Evolutionary conservation across 495 filamentous ascomycete species (phyloP), one percentile per base, ranked within the genome.

Genomic region (Rhypophila decipiens): DNA sequence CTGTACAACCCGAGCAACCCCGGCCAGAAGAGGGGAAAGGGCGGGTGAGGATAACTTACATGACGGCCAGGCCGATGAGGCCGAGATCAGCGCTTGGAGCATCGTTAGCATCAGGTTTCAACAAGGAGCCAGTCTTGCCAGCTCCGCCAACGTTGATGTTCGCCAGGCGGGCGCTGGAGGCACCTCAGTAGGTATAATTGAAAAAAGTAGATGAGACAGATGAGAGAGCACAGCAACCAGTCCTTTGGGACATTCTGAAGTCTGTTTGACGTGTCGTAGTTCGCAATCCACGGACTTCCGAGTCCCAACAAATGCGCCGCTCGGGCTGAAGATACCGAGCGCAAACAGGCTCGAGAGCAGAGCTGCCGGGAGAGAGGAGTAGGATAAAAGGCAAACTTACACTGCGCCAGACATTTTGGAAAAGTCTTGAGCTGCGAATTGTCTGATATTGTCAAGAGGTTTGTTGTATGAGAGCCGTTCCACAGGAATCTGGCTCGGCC

Each of bases 31-130:
- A 39, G 20, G 33, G 40, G 41, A 49, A n/a, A 11, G 13, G 42
- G 47, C 39, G 24, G 17, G 17, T 42, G 46, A 42, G 21, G 19
- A 24, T 21, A 58, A 70, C 75, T 65, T 74, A 80, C 93, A 98
- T 97, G 64, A 98, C 91, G 72, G 94, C 93, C 78, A 98, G 80
- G 85, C 93, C 93, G 72, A 98, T 97, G 66, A 98, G 89, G 80
- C 93, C 93, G 75, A 98, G 90, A 84, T 98, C 85, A 77, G 77
- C 80, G 65, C 77, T 80, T 72, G 54, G 50, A 58, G 50, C 63
- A 64, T 58, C 46, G 65, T 78, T 68, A 78, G 74, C 68, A 76
- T 67, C 57, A 43, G 59, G 51, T 48, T 53, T 55, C 24, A 37
- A 53, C 31, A 43, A 49, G 46, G 61, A 65, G 53, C 52, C 66